Evolutionary conservation across 2,329 filamentous ascomycete species (phyloP).

Genomic region (Epichloe elymi): DNA sequence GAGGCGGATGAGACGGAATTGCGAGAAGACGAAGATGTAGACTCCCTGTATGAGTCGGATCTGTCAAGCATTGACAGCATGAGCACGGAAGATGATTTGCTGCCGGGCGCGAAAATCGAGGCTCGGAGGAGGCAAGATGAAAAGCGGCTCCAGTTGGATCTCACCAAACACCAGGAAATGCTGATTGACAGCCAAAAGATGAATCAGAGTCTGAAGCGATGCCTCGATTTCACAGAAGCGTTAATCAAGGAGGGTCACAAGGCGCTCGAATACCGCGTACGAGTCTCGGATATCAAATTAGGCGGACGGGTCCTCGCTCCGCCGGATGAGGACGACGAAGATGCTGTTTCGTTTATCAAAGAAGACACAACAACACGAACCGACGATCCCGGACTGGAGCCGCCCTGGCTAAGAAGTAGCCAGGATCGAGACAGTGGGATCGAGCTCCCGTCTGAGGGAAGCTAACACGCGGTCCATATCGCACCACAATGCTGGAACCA

Average conservation of each 20-base stretch:
- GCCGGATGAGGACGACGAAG: slow-evolving; percentile 46
- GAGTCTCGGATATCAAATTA: slow-evolving; percentile 64
- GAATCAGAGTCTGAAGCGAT: slow-evolving; percentile 85
- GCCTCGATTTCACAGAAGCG: slow-evolving; percentile 78
- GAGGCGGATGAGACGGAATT: slow-evolving; percentile 29
- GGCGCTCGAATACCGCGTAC: slow-evolving; percentile 72
- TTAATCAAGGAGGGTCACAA: slow-evolving; percentile 81
- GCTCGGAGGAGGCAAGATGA: slow-evolving; percentile 60
- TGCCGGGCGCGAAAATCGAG: slow-evolving; percentile 21
- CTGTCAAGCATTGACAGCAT: slow-evolving; percentile 28
- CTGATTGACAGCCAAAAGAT: slow-evolving; percentile 86
- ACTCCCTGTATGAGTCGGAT: slow-evolving; percentile 42
- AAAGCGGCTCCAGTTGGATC: slow-evolving; percentile 68
- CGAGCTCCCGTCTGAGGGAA: slow-evolving; percentile 30
- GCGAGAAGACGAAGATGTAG: slow-evolving; percentile 16
- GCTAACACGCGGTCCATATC: slow-evolving; percentile 11
- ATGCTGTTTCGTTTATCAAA: slow-evolving; percentile 12
- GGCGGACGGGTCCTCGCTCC: slow-evolving; percentile 64
- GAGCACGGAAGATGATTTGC: slow-evolving; percentile 22
- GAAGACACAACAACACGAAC: slow-evolving; percentile 12
- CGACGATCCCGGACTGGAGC: slow-evolving; percentile 11
- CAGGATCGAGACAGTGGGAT: slow-evolving; percentile 42
- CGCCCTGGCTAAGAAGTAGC: slow-evolving; percentile 23
- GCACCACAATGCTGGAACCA: not conserved
- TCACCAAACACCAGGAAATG: slow-evolving; percentile 78